Evolutionary conservation across 1,284 basidiomycete genomes (phyloP).

Genomic region (Ustilago loliicola): DNA sequence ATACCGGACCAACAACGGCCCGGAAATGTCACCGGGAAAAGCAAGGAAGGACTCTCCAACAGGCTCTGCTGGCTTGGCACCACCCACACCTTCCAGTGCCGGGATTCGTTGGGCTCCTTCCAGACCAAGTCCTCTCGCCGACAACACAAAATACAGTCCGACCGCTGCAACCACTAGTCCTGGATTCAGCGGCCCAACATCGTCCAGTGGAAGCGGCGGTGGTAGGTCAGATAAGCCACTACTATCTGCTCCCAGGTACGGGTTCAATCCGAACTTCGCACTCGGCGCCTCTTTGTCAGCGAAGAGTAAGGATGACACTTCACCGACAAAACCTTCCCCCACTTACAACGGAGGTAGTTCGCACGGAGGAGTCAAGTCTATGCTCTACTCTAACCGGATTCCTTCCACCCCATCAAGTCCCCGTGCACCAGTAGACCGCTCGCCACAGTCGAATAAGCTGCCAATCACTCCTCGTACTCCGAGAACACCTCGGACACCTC

Average conservation of each 20-base stretch:
- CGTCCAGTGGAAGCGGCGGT: constrained; percentile 11
- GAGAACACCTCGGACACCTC: constrained; percentile 12
- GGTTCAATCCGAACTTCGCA: constrained; percentile 35
- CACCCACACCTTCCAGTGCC: background rate
- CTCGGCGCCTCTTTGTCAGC: constrained; percentile 4
- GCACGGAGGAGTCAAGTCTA: constrained; percentile 26
- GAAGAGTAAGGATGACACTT: background rate
- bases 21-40: constrained; percentile 14
- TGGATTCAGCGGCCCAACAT: background rate
- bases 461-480: constrained; percentile 6
- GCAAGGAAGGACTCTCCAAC: constrained; percentile 12
- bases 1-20: background rate
- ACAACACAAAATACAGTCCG: constrained; percentile 1
- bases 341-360: constrained; percentile 17
- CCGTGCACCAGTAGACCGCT: constrained; percentile 2
- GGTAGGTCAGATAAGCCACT: constrained; percentile 24
- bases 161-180: constrained; percentile 8
- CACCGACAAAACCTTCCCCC: constrained; percentile 33
- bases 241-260: constrained; percentile 22
- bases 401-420: constrained; percentile 20
- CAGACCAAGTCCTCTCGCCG: constrained; percentile 19
- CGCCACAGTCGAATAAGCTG: constrained; percentile 4
- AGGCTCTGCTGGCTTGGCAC: constrained; percentile 7
- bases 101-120: constrained; percentile 12
- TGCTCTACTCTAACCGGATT: constrained; percentile 22